Percentiles rank a stretch among this genome's conserved stretches.
These are phyloP conservation scores for Haplosporangium sp. DNA, from an alignment of 371 early-diverging fungal species.

Conservation along the genomic window DNA sequence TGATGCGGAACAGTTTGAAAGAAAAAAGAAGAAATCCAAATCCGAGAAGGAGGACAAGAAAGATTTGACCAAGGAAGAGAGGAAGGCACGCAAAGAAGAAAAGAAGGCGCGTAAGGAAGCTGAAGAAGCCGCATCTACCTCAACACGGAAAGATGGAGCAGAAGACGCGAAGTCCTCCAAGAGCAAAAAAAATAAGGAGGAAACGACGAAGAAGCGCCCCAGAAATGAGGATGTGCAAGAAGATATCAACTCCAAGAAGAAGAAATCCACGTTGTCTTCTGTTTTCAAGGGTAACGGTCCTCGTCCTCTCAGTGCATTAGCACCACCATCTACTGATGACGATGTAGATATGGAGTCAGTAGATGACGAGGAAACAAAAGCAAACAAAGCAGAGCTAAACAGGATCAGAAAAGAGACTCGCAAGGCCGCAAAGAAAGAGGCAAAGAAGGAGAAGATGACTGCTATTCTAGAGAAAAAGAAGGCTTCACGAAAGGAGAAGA, in stretches of 20 bases:
- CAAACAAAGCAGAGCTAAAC: slow-evolving; percentile 36
- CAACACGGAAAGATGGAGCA: not conserved
- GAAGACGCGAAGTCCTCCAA: slow-evolving; percentile 19
- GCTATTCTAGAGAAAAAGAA: slow-evolving; percentile 43
- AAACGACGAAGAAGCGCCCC: slow-evolving; percentile 32
- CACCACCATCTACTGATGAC: slow-evolving; percentile 9
- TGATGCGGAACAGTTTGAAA: slow-evolving; percentile 52
- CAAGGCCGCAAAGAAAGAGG: slow-evolving; percentile 29
- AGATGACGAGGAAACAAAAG: slow-evolving; percentile 30
- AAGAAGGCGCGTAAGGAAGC: slow-evolving; percentile 40
- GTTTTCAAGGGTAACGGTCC: slow-evolving; percentile 50
- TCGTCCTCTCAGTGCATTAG: slow-evolving; percentile 34
- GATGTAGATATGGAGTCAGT: slow-evolving; percentile 24
- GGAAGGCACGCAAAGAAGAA: slow-evolving; percentile 43
- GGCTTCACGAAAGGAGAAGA: slow-evolving; percentile 37
- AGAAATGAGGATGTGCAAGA: slow-evolving; percentile 19
- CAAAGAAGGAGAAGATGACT: slow-evolving; percentile 36
- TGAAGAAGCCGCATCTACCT: slow-evolving; percentile 8
- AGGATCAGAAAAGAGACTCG: slow-evolving; percentile 34
- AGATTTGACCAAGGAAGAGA: slow-evolving; percentile 23
- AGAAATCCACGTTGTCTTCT: slow-evolving; percentile 38
- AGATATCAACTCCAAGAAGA: slow-evolving; percentile 18
- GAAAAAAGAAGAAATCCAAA: slow-evolving; percentile 49
- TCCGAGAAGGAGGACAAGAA: slow-evolving; percentile 37
- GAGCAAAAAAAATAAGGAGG: slow-evolving; percentile 22